phyloP scores from a whole-genome alignment of 768 basidiomycete genomes.

The Podaxis mareebaensis region DNA sequence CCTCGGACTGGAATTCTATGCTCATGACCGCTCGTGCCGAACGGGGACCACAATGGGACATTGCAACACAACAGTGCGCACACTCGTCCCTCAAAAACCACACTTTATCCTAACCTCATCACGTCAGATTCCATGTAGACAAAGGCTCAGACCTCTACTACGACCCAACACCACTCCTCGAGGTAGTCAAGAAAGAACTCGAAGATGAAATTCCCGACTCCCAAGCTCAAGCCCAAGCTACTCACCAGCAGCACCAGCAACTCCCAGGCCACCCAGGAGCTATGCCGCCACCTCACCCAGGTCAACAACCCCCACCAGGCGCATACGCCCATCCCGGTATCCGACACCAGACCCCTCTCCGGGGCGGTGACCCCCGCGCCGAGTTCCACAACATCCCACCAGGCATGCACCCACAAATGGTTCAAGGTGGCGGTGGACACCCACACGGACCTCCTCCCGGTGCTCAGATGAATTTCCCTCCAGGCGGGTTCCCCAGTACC shows the following conservation, averaged over 20 bases:
- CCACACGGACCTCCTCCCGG: slow-evolving; percentile 20
- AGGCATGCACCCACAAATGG: slow-evolving; percentile 29
- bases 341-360: slow-evolving; percentile 34
- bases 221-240: slow-evolving; percentile 28
- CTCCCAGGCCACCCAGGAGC: slow-evolving; percentile 29
- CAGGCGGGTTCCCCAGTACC: slow-evolving; percentile 27
- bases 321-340: slow-evolving; percentile 19
- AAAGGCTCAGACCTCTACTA: slow-evolving; percentile 72
- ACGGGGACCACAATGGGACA: slow-evolving; percentile 85
- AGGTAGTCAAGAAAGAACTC: slow-evolving; percentile 49
- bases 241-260: slow-evolving; percentile 25
- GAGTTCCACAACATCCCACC: slow-evolving; percentile 24
- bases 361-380: slow-evolving; percentile 27
- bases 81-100: neutral
- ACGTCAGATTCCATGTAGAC: slow-evolving; percentile 71
- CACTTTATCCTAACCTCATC: neutral
- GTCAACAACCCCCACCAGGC: slow-evolving; percentile 23
- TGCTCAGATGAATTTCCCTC: slow-evolving; percentile 29
- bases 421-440: slow-evolving; percentile 19
- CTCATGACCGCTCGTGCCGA: slow-evolving; percentile 77
- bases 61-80: slow-evolving; percentile 82
- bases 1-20: slow-evolving; percentile 85
- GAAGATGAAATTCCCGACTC: slow-evolving; percentile 35
- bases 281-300: slow-evolving; percentile 19
- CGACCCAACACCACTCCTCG: slow-evolving; percentile 60